These are phyloP conservation scores for Xylariaceae sp. DNA, from an alignment of 2,329 filamentous ascomycete genomes.

Conservation along the genomic window DNA sequence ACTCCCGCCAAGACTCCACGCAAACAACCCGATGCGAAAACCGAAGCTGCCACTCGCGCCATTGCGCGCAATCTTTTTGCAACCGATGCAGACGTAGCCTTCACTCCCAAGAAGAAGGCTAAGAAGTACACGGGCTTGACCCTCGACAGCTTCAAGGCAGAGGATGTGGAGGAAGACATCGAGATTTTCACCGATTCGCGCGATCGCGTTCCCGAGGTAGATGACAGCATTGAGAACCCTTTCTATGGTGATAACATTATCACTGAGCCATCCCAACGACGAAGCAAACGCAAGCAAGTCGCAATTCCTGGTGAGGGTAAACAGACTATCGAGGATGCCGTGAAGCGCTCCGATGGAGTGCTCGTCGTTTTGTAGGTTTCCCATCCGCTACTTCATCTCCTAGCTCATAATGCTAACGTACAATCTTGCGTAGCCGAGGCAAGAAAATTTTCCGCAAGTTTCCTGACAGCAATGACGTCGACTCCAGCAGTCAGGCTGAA, in stretches of 20 bases:
- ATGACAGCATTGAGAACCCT: constrained; percentile 72
- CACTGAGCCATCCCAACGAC: constrained; percentile 51
- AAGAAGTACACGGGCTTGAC: constrained; percentile 63
- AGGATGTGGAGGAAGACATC: constrained; percentile 65
- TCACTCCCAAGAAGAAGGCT: constrained; percentile 62
- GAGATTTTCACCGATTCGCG: constrained; percentile 80
- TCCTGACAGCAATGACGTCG: constrained; percentile 47
- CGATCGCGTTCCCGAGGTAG: constrained; percentile 74
- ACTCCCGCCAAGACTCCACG: constrained; percentile 80
- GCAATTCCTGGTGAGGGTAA: constrained; percentile 62
- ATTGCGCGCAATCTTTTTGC: constrained; percentile 68
- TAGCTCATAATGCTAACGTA: constrained; percentile 36
- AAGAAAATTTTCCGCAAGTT: constrained; percentile 80
- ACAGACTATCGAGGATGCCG: constrained; percentile 66
- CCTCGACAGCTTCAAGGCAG: constrained; percentile 63
- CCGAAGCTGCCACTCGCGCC: constrained; percentile 56
- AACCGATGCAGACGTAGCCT: constrained; percentile 62
- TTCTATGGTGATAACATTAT: constrained; percentile 62
- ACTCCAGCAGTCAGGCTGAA: constrained; percentile 42
- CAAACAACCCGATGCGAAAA: constrained; percentile 62
- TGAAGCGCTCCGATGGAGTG: constrained; percentile 72
- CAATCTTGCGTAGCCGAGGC: constrained; percentile 65
- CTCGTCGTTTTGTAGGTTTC: constrained; percentile 77
- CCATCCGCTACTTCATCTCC: constrained; percentile 13
- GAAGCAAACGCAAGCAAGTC: constrained; percentile 62